phyloP scores from a whole-genome alignment of 805 yeast genomes.

The Wickerhamiella sorbophila region DNA sequence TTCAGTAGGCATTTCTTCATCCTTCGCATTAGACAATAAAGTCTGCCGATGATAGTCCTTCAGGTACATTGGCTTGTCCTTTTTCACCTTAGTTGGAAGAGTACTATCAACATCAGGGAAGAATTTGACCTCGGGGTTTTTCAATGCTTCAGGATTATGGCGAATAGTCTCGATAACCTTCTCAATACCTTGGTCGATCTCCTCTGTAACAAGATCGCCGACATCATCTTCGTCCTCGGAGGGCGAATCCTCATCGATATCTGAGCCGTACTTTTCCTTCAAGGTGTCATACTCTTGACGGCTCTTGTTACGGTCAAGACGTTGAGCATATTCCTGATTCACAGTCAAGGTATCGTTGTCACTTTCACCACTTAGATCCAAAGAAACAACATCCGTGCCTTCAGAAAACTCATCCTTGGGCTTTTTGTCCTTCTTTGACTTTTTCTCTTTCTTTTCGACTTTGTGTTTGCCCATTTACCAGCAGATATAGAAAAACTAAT shows the following conservation, averaged over 20 bases:
- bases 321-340: constrained; percentile 4
- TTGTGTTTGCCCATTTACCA: neutral
- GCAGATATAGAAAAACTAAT: no score
- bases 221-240: constrained; percentile 78
- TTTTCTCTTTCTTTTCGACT: neutral
- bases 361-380: neutral
- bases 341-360: neutral
- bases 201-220: constrained; percentile 77
- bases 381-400: neutral
- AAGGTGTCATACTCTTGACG: constrained; percentile 21
- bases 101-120: constrained; percentile 50
- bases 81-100: constrained; percentile 12
- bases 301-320: constrained; percentile 23
- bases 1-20: constrained; percentile 33
- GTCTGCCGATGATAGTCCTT: constrained; percentile 87
- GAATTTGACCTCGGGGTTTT: constrained; percentile 57
- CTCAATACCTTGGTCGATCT: constrained; percentile 66
- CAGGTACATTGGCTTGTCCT: constrained; percentile 63
- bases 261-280: constrained; percentile 18
- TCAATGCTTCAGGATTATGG: constrained; percentile 46
- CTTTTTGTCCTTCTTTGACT: neutral
- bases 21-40: constrained; percentile 50
- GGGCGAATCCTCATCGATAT: constrained; percentile 26
- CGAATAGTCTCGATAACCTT: constrained; percentile 59
- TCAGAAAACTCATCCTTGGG: neutral